Percentiles rank a stretch among this genome's conserved stretches.
Conservation (phyloP, 2,329 filamentous ascomycete genomes). For the Hymenoscyphus albidus region DNA sequence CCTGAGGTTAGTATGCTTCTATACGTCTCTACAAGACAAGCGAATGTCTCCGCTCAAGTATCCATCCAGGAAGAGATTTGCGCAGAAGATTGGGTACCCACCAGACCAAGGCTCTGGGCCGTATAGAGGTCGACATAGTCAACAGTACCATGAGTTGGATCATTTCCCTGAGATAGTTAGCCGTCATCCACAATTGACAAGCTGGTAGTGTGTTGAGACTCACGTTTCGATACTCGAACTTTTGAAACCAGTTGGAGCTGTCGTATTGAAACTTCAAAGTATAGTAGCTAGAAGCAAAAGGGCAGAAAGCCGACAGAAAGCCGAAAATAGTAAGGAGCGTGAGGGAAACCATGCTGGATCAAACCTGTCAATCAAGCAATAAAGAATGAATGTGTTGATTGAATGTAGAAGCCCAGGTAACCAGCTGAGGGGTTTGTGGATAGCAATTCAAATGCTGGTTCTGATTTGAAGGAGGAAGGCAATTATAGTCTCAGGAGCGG, state of each 20-base stretch:
- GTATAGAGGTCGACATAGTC: conserved; percentile 37
- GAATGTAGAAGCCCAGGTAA: neutral
- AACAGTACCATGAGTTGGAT: conserved; percentile 30
- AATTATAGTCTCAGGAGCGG: neutral
- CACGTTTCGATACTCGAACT: conserved; percentile 21
- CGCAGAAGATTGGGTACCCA: neutral
- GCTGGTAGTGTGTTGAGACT: neutral
- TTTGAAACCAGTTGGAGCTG: conserved; percentile 24
- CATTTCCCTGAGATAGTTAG: conserved; percentile 14
- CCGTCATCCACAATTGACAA: neutral
- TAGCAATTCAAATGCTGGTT: neutral
- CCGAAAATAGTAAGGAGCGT: neutral
- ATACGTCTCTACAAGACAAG: no score
- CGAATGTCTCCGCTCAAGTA: no score
- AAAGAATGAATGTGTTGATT: neutral
- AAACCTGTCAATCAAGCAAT: neutral
- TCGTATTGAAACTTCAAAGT: conserved; percentile 19
- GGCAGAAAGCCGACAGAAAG: neutral
- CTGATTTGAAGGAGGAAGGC: neutral
- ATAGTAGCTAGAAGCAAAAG: conserved; percentile 20
- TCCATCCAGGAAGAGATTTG: neutral
- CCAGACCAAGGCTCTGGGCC: conserved; percentile 54
- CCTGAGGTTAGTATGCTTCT: no score
- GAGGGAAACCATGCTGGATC: neutral
- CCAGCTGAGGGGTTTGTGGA: neutral